Evolutionary conservation across 164 flowering plant genomes (phyloP).

Genomic region (Nelumbo lutea): DNA sequence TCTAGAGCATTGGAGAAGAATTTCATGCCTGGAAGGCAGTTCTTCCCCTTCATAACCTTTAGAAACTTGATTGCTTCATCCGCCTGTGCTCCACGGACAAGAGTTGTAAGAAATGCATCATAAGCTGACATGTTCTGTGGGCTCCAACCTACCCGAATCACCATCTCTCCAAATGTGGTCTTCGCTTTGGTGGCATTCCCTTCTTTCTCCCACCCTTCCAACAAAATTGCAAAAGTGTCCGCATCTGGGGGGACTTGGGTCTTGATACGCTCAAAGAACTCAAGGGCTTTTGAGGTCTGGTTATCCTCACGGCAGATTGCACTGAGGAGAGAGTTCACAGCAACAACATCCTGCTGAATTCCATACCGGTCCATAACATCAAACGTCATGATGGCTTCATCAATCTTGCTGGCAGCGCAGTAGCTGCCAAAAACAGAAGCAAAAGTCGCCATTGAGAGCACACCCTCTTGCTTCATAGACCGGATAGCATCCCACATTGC

Average conservation of each 20-base stretch:
- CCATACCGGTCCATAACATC: constrained; percentile 68
- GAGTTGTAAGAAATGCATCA: constrained; percentile 59
- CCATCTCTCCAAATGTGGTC: constrained; percentile 76
- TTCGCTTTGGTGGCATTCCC: constrained; percentile 57
- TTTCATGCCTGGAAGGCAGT: constrained; percentile 75
- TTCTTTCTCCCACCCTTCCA: constrained; percentile 81
- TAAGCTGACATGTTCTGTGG: constrained; percentile 52
- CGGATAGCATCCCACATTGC: constrained; percentile 84
- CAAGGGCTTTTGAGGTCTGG: constrained; percentile 39
- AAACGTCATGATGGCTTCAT: constrained; percentile 67
- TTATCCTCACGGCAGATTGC: constrained; percentile 53
- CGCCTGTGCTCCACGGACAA: constrained; percentile 38
- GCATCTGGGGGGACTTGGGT: constrained; percentile 49
- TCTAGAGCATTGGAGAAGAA: constrained; percentile 69
- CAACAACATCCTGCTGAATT: constrained; percentile 51
- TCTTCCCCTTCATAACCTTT: constrained; percentile 49
- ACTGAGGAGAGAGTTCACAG: constrained; percentile 67
- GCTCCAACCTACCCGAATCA: constrained; percentile 63
- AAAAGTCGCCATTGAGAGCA: constrained; percentile 49
- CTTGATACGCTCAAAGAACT: constrained; percentile 55
- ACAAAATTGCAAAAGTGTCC: constrained; percentile 58
- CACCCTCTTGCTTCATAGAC: constrained; percentile 59
- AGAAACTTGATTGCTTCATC: constrained; percentile 64
- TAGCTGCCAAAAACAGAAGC: constrained; percentile 69
- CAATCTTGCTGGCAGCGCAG: constrained; percentile 40